Base-by-base conservation (phyloP, 371 early-diverging fungal genomes). In the Scutellospora calospora region DNA sequence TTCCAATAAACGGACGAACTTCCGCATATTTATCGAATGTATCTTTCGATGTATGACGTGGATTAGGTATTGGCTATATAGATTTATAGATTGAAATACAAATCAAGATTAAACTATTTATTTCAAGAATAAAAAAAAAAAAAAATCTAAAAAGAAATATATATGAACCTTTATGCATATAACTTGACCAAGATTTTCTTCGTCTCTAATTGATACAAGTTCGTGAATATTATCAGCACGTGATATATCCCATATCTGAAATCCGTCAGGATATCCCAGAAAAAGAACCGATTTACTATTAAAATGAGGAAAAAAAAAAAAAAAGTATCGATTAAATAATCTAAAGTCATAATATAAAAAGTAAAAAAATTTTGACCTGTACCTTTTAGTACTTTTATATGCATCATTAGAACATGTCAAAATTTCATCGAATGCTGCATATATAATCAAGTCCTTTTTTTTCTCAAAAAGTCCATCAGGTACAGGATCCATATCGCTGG, bases 201-300 rank as follows among this genome's bases (percentile, higher is more conserved):
- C 86, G 71, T 87, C 84, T 45, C 92, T 89, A 22, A 94, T 83
- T n/a, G 94, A 93, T 18, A 84, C 84, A 18, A 94, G 83, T 84
- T 95, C 96, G 73, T 88, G 91, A 38, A 93, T 89, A 81, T 92
- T 91, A 80, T 93, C 92, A 11, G 89, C 87, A 75, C 93, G 89
- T 5, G 91, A 87, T 14, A 94, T 86, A 79, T 93, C 88, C 96
- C 96, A 96, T 14, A 96, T 86, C 79, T 96, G 96, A 82, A 96
- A 93, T 2, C 96, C 96, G 79, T 91, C 90, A 6, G 84, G 83
- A 84, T 96, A 96, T 8, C 95, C 96, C 38, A 96, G 84, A 33
- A 94, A 79, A 35, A 96, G 82, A 74, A 91, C 90, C n/a, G 84
- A 82, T 29, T 85, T 83, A 78, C 89, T 89, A 80, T 45, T 45